These are phyloP conservation scores for Coemansia sp. DNA, from an alignment of 192 early-diverging fungal genomes.

Conservation along the genomic window DNA sequence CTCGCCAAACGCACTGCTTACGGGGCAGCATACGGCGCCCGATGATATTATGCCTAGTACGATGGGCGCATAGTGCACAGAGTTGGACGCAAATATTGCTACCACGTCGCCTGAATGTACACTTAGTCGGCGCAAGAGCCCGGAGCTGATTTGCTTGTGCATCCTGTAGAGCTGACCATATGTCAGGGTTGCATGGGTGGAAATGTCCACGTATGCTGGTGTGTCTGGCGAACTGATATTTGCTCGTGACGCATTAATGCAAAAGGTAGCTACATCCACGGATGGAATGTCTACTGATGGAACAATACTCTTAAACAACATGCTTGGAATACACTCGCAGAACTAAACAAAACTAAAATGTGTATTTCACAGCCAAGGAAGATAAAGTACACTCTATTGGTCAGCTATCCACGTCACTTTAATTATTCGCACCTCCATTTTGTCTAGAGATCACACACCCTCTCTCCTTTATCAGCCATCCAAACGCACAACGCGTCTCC, in stretches of 20 bases:
- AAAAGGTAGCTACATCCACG: constrained; percentile 26
- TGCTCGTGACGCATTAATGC: constrained; percentile 14
- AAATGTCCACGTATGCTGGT: constrained; percentile 26
- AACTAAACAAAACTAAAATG: not conserved
- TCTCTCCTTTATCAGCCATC: no score
- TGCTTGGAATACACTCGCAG: not conserved
- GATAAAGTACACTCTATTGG: no score
- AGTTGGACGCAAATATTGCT: constrained; percentile 35
- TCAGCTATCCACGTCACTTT: no score
- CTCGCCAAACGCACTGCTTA: constrained; percentile 54
- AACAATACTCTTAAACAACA: constrained; percentile 42
- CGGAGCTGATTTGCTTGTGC: constrained; percentile 23
- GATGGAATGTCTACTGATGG: constrained; percentile 28
- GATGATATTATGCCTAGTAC: constrained; percentile 29
- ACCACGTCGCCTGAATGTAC: constrained; percentile 21
- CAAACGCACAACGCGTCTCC: not conserved
- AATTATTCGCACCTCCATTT: no score
- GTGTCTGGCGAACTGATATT: constrained; percentile 11
- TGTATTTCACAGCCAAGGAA: no score
- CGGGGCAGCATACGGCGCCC: constrained; percentile 34
- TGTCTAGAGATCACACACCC: no score
- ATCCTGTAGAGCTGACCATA: constrained; percentile 14
- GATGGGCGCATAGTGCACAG: constrained; percentile 27
- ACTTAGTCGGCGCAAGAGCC: constrained; percentile 19
- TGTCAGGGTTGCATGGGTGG: constrained; percentile 16